Conservation (phyloP, 1,139 yeast species). For the Suhomyces kunorum region DNA sequence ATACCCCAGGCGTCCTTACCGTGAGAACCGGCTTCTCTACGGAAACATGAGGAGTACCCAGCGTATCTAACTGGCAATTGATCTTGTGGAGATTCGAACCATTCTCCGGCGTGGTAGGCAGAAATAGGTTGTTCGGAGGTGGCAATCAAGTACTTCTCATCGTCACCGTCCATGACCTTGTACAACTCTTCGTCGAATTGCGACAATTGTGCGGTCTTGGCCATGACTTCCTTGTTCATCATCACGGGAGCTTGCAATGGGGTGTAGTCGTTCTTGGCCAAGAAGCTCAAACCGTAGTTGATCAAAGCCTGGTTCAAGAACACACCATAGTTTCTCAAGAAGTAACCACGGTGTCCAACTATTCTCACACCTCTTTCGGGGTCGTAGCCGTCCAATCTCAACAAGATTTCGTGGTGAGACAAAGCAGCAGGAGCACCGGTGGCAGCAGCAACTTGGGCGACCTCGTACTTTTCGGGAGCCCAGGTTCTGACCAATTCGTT, state of each 20-base stretch:
- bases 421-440: slow-evolving; percentile 75
- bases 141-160: slow-evolving; percentile 96
- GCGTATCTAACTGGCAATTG: slow-evolving; percentile 96
- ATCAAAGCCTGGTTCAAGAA: slow-evolving; percentile 97
- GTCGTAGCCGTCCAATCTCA: slow-evolving; percentile 95
- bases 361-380: slow-evolving; percentile 98
- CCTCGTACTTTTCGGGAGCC: slow-evolving; percentile 66
- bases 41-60: slow-evolving; percentile 97
- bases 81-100: slow-evolving; percentile 98
- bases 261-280: slow-evolving; percentile 75
- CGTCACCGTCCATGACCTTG: slow-evolving; percentile 95
- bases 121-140: slow-evolving; percentile 99
- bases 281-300: slow-evolving; percentile 88
- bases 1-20: slow-evolving; percentile 99
- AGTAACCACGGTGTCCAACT: slow-evolving; percentile 98
- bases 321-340: slow-evolving; percentile 92
- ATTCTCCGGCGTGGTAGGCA: slow-evolving; percentile 96
- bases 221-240: slow-evolving; percentile 99
- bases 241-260: slow-evolving; percentile 98
- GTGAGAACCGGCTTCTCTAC: slow-evolving; percentile 99
- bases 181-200: slow-evolving; percentile 97
- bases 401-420: slow-evolving; percentile 93
- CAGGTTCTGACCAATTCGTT: slow-evolving; percentile 85
- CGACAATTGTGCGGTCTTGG: slow-evolving; percentile 97
- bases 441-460: slow-evolving; percentile 66